Percentiles rank a stretch among this genome's conserved stretches.
These are phyloP conservation scores for Chaetomidium leptoderma DNA, from an alignment of 495 filamentous ascomycete genomes.

Conservation along the genomic window DNA sequence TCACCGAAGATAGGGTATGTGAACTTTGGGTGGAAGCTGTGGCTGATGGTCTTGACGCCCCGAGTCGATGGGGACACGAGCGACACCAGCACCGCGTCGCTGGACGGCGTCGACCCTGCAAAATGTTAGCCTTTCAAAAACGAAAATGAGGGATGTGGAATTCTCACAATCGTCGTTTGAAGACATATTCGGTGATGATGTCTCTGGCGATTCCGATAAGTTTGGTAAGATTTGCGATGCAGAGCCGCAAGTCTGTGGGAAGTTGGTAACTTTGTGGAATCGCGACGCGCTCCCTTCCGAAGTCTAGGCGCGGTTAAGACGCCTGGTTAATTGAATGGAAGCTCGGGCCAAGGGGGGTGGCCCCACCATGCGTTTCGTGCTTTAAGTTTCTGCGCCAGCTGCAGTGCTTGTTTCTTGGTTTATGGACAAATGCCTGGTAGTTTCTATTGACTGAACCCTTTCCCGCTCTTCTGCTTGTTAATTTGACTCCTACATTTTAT, in stretches of 20 bases:
- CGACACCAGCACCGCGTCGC: slow-evolving; percentile 67
- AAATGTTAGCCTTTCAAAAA: neutral
- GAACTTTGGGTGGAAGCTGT: slow-evolving; percentile 75
- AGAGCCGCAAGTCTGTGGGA: neutral
- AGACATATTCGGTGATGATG: slow-evolving; percentile 14
- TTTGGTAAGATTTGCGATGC: neutral
- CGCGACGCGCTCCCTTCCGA: slow-evolving; percentile 17
- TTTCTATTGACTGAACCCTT: too few relatives aligned
- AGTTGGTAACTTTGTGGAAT: neutral
- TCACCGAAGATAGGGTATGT: slow-evolving; percentile 92
- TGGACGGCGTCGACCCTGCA: slow-evolving; percentile 69
- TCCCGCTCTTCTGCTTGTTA: too few relatives aligned
- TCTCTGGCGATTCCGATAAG: neutral
- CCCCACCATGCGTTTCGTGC: too few relatives aligned
- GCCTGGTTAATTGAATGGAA: neutral
- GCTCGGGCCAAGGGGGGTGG: neutral
- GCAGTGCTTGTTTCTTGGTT: too few relatives aligned
- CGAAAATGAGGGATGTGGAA: neutral
- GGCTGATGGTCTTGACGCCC: slow-evolving; percentile 51
- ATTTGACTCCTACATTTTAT: too few relatives aligned
- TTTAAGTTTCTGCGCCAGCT: too few relatives aligned
- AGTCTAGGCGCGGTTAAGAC: neutral
- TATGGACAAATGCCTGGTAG: too few relatives aligned
- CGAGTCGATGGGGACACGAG: slow-evolving; percentile 56
- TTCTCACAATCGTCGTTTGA: slow-evolving; percentile 24